Evolutionary conservation across 2,329 filamentous ascomycete genomes (phyloP).

Genomic region (Colletotrichum cordylinicola): DNA sequence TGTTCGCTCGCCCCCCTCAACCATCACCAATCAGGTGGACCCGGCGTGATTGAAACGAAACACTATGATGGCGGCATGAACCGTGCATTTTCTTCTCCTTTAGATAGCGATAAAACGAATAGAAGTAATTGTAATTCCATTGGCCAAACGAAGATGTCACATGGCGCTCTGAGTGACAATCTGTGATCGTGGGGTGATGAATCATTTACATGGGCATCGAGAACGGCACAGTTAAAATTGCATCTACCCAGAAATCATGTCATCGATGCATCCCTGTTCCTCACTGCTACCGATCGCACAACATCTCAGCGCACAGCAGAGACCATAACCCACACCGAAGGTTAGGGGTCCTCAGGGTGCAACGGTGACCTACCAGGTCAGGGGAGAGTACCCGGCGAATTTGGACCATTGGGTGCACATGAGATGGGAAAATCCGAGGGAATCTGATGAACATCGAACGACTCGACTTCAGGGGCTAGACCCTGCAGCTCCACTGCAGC

Average conservation of each 20-base stretch:
- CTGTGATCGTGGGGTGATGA: not conserved
- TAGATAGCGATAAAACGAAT: not conserved
- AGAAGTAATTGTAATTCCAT: not conserved
- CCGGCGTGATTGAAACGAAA: not conserved
- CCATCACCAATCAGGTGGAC: not conserved
- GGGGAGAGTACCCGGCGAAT: rapidly evolving
- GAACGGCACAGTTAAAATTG: not conserved
- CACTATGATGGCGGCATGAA: not conserved
- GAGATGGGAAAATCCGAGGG: not conserved
- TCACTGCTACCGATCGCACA: not conserved
- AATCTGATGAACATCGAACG: not conserved
- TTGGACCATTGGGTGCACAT: not conserved
- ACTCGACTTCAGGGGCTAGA: not conserved
- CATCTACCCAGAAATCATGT: not conserved
- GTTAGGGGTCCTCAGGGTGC: not conserved
- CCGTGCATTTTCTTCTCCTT: not conserved
- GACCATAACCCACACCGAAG: not conserved
- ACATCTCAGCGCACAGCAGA: not conserved
- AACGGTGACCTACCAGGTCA: not conserved
- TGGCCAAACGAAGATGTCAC: not conserved
- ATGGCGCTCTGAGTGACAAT: not conserved
- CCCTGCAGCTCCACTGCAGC: not conserved
- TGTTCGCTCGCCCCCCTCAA: not conserved
- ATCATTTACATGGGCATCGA: not conserved
- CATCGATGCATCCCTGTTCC: not conserved